These are phyloP conservation scores for Nakaseomyces nivariensis DNA, from an alignment of 1,139 yeast species.

Conservation along the genomic window DNA sequence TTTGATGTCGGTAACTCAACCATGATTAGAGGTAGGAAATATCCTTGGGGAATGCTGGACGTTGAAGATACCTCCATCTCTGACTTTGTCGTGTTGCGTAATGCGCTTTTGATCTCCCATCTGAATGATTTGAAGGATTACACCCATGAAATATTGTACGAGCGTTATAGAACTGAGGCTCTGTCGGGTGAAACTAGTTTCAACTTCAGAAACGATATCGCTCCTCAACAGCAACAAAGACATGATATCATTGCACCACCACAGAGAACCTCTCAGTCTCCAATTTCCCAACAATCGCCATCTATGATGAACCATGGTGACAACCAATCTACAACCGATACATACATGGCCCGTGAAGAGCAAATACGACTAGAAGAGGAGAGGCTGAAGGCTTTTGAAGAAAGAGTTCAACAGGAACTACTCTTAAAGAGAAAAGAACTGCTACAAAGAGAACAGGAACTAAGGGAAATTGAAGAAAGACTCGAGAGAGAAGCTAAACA, in stretches of 20 bases:
- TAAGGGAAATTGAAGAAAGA: conserved; percentile 71
- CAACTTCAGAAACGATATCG: conserved; percentile 1
- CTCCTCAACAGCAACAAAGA: neutral
- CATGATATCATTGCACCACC: conserved; percentile 7
- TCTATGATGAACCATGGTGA: neutral
- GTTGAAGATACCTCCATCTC: conserved; percentile 77
- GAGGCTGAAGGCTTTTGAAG: conserved; percentile 67
- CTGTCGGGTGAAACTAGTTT: conserved; percentile 41
- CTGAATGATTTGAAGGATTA: conserved; percentile 86
- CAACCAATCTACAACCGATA: conserved; percentile 23
- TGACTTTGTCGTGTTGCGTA: conserved; percentile 72
- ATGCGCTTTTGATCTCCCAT: conserved; percentile 84
- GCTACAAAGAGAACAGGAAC: conserved; percentile 79
- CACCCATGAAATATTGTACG: conserved; percentile 87
- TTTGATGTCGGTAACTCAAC: conserved; percentile 50
- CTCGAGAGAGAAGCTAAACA: conserved; percentile 42
- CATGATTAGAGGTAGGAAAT: conserved; percentile 67
- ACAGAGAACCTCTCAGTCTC: conserved; percentile 7
- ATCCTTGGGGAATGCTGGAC: conserved; percentile 92
- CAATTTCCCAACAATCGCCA: neutral
- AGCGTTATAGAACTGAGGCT: conserved; percentile 85
- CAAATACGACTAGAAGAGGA: conserved; percentile 75
- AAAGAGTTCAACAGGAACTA: conserved; percentile 83
- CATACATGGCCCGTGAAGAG: conserved; percentile 62
- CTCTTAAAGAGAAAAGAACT: conserved; percentile 75